phyloP scores from a whole-genome alignment of 768 basidiomycete species.

The Termitomyces eurrhizus region DNA sequence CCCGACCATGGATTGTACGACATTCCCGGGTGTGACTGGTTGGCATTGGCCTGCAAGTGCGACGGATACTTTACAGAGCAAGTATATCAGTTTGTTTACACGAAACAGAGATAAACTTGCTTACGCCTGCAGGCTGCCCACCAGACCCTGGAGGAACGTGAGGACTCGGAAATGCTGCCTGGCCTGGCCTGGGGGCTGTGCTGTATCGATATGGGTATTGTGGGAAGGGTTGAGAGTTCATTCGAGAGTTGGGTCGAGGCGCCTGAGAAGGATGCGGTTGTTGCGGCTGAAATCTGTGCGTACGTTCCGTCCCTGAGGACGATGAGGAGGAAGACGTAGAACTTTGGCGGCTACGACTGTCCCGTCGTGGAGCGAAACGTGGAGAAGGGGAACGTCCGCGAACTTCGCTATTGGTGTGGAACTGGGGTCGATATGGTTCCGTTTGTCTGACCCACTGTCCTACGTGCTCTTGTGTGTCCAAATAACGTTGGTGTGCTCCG shows the following conservation, averaged over 20 bases:
- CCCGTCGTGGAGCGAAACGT: neutral
- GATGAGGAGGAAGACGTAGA: slow-evolving; percentile 14
- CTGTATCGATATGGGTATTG: slow-evolving; percentile 5
- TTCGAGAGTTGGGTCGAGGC: neutral
- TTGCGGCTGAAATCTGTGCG: neutral
- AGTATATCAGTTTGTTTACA: neutral
- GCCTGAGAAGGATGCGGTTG: neutral
- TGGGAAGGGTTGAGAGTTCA: slow-evolving; percentile 2
- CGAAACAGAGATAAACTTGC: neutral
- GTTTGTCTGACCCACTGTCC: slow-evolving; percentile 50
- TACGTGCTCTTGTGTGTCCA: slow-evolving; percentile 44
- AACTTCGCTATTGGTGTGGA: slow-evolving; percentile 14
- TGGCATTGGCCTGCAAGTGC: neutral
- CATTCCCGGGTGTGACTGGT: neutral
- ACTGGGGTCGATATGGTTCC: slow-evolving; percentile 31
- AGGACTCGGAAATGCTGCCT: neutral
- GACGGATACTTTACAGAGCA: neutral
- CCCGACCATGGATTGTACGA: neutral
- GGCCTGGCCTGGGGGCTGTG: neutral
- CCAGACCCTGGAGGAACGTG: neutral
- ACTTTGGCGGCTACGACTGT: neutral
- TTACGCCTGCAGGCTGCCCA: slow-evolving; percentile 1
- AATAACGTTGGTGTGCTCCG: slow-evolving; percentile 45
- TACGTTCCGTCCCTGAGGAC: neutral
- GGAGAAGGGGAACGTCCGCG: slow-evolving; percentile 8